phyloP scores from a whole-genome alignment of 2,329 filamentous ascomycete species.

The Aspergillus pseudoterreus region DNA sequence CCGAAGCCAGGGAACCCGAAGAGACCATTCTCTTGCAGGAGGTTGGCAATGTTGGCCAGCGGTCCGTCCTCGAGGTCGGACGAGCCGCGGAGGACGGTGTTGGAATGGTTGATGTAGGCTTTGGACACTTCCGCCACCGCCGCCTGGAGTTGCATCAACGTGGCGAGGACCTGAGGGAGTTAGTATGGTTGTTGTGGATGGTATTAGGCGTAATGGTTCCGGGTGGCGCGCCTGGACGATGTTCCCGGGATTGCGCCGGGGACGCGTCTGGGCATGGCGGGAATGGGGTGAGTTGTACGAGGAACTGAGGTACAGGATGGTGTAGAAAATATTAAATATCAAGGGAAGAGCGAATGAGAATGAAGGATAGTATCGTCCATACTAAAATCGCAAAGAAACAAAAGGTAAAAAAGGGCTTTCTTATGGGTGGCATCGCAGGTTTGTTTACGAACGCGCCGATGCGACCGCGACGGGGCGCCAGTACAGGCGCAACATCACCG shows the following conservation, averaged over 20 bases:
- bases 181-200: constrained; percentile 18
- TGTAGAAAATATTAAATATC: too few relatives aligned
- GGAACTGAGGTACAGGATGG: not conserved
- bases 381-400: too few relatives aligned
- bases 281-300: not conserved
- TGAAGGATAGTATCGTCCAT: too few relatives aligned
- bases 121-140: constrained; percentile 74
- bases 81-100: constrained; percentile 66
- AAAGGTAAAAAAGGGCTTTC: too few relatives aligned
- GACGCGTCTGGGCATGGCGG: constrained; percentile 4
- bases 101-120: constrained; percentile 85
- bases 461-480: constrained; percentile 1
- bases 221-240: constrained; percentile 7
- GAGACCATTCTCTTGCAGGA: constrained; percentile 44
- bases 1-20: constrained; percentile 21
- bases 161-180: constrained; percentile 63
- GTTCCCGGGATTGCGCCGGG: not conserved
- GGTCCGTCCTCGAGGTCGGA: constrained; percentile 52
- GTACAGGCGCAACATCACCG: not conserved
- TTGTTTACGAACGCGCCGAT: constrained; percentile 14
- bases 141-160: constrained; percentile 73
- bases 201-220: not conserved
- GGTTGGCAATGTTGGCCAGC: constrained; percentile 35
- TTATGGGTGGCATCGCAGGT: not conserved
- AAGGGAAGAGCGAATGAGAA: too few relatives aligned